A percentile compares a stretch with the other conserved stretches of the same genome.
Evolutionary conservation across 331 rosid genomes (phyloP).

Genomic region (Stylosanthes scabra): DNA sequence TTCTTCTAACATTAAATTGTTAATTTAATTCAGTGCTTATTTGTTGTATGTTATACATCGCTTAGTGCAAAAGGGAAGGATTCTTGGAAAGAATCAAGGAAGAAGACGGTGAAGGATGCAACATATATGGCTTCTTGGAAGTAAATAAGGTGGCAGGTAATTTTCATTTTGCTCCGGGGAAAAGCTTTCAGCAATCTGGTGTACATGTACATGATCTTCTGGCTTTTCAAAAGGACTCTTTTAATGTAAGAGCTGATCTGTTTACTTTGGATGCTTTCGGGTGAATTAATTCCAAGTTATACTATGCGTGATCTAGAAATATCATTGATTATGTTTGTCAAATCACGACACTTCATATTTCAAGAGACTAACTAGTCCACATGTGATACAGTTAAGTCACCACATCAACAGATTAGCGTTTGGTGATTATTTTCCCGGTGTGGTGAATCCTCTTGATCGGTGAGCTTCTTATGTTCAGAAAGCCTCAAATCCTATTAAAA

Average conservation of each 20-base stretch:
- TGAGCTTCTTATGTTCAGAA: constrained; percentile 47
- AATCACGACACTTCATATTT: constrained; percentile 24
- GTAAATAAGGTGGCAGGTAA: constrained; percentile 95
- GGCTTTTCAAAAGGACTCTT: constrained; percentile 91
- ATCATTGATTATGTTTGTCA: constrained; percentile 12
- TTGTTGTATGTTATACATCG: constrained; percentile 26
- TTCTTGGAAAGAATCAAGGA: constrained; percentile 92
- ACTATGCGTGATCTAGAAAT: not conserved
- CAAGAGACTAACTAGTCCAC: constrained; percentile 26
- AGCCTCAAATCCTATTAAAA: constrained; percentile 20
- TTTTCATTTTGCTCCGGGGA: constrained; percentile 97
- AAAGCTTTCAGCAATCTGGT: constrained; percentile 94
- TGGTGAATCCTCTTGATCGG: constrained; percentile 87
- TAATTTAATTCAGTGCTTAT: constrained; percentile 14
- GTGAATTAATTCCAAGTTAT: not conserved
- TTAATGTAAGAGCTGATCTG: constrained; percentile 71
- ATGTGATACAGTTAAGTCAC: constrained; percentile 72
- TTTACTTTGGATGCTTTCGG: constrained; percentile 24
- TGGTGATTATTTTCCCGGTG: constrained; percentile 93
- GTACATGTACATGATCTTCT: constrained; percentile 85
- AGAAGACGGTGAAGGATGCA: constrained; percentile 98
- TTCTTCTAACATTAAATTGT: constrained; percentile 14
- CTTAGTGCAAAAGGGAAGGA: constrained; percentile 58
- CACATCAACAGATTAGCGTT: constrained; percentile 78
- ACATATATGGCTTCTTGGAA: constrained; percentile 89